phyloP scores from a whole-genome alignment of 1,139 yeast genomes.

The Geotrichum candidum region DNA sequence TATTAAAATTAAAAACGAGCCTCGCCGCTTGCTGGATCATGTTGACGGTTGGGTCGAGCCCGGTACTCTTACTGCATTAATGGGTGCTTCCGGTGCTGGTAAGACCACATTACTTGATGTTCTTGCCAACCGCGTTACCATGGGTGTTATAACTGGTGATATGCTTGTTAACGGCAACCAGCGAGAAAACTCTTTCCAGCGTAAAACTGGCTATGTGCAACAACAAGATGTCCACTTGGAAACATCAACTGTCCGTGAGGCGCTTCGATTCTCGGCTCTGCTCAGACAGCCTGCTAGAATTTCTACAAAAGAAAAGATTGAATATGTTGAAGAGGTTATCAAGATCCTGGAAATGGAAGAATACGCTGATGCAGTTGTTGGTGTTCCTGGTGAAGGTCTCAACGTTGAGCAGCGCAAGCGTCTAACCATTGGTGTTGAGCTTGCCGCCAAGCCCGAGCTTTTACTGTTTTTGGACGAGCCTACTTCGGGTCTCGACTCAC shows the following conservation, averaged over 20 bases:
- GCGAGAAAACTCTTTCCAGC: conserved; percentile 67
- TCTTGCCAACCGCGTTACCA: conserved; percentile 68
- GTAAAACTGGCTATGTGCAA: conserved; percentile 78
- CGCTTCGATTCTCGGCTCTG: conserved; percentile 63
- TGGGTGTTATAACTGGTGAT: conserved; percentile 71
- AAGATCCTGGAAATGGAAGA: conserved; percentile 62
- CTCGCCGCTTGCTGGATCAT: conserved; percentile 55
- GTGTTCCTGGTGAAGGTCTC: conserved; percentile 67
- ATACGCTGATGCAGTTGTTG: conserved; percentile 78
- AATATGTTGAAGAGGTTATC: conserved; percentile 66
- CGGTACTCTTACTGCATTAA: conserved; percentile 65
- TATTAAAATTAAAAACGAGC: conserved; percentile 50
- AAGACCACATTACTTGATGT: conserved; percentile 73
- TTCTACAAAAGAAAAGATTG: conserved; percentile 54
- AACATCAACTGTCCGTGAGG: conserved; percentile 76
- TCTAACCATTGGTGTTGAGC: conserved; percentile 77
- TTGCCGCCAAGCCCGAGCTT: conserved; percentile 81
- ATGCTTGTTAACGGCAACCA: conserved; percentile 68
- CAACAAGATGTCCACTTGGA: conserved; percentile 73
- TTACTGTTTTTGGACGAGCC: conserved; percentile 84
- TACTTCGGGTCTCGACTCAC: conserved; percentile 88
- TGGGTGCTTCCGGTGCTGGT: conserved; percentile 91
- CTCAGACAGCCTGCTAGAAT: conserved; percentile 60
- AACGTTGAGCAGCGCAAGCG: conserved; percentile 85
- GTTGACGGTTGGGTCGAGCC: conserved; percentile 86